phyloP scores from a whole-genome alignment of 768 basidiomycete species.

The Steccherinum ochraceum region DNA sequence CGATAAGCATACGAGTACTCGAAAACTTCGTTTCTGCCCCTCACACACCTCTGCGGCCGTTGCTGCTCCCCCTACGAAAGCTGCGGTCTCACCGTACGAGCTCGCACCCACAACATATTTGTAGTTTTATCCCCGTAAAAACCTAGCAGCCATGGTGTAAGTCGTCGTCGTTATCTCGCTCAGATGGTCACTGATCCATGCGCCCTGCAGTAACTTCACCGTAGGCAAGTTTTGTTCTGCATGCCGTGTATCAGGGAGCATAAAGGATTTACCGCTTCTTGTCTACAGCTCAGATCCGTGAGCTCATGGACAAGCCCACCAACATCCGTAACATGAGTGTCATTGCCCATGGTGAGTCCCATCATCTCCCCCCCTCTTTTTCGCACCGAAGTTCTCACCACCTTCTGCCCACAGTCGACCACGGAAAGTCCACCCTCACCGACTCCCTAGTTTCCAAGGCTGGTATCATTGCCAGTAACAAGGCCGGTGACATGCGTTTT shows the following conservation, averaged over 20 bases:
- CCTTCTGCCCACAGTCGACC: slow-evolving; percentile 66
- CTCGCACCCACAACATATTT: slow-evolving; percentile 14
- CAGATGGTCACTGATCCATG: slow-evolving; percentile 26
- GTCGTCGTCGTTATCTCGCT: slow-evolving; percentile 26
- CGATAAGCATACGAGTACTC: slow-evolving; percentile 30
- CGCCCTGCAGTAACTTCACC: slow-evolving; percentile 71
- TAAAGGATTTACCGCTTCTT: slow-evolving; percentile 6
- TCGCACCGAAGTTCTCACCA: neutral
- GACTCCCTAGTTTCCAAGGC: slow-evolving; percentile 99
- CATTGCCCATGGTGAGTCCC: slow-evolving; percentile 74
- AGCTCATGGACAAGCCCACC: slow-evolving; percentile 82
- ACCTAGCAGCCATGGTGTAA: slow-evolving; percentile 75
- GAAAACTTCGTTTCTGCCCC: slow-evolving; percentile 19
- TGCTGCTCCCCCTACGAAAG: slow-evolving; percentile 12
- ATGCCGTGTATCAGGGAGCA: slow-evolving; percentile 1
- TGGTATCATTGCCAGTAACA: slow-evolving; percentile 93
- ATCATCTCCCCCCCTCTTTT: slow-evolving; percentile 9
- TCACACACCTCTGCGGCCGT: slow-evolving; percentile 22
- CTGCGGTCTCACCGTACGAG: slow-evolving; percentile 14
- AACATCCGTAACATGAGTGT: slow-evolving; percentile 96
- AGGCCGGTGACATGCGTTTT: slow-evolving; percentile 95
- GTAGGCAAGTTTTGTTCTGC: slow-evolving; percentile 49
- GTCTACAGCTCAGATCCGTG: slow-evolving; percentile 73
- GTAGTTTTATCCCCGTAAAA: slow-evolving; percentile 28
- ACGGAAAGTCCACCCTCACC: slow-evolving; percentile 99